phyloP scores from a whole-genome alignment of 2,329 filamentous ascomycete genomes.

The Thelonectria olida region DNA sequence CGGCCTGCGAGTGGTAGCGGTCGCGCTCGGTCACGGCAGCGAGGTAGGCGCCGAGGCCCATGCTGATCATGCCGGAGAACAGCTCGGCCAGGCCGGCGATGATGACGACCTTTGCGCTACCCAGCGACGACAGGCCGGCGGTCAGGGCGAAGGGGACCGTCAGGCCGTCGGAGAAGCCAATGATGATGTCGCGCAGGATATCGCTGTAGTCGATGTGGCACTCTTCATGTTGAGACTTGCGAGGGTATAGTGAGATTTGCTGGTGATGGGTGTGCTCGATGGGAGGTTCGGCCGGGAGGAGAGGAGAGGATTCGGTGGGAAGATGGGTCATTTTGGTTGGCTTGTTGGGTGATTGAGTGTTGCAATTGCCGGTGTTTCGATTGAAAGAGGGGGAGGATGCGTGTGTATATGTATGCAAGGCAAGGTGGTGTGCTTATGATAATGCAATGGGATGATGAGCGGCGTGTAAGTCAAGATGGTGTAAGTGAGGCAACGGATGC shows the following conservation, averaged over 20 bases:
- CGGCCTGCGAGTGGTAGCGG: constrained; percentile 59
- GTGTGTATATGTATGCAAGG: neutral
- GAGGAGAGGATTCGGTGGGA: constrained; percentile 44
- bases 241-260: constrained; percentile 33
- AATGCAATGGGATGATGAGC: neutral
- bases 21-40: constrained; percentile 68
- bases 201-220: constrained; percentile 50
- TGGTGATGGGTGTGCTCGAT: constrained; percentile 40
- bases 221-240: constrained; percentile 33
- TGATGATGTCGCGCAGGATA: constrained; percentile 71
- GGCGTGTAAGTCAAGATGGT: neutral
- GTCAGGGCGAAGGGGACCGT: constrained; percentile 84
- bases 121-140: constrained; percentile 74
- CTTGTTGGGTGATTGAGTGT: neutral
- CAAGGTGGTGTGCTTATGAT: neutral
- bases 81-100: constrained; percentile 79
- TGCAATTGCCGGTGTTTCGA: neutral
- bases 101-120: constrained; percentile 73
- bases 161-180: constrained; percentile 81
- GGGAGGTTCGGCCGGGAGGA: constrained; percentile 44
- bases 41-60: constrained; percentile 80
- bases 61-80: constrained; percentile 78
- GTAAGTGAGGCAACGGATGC: neutral
- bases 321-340: constrained; percentile 36
- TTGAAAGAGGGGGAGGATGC: neutral